Base-by-base conservation (phyloP, 2,329 filamentous ascomycete species). In the Pestalotiopsis sp. region DNA sequence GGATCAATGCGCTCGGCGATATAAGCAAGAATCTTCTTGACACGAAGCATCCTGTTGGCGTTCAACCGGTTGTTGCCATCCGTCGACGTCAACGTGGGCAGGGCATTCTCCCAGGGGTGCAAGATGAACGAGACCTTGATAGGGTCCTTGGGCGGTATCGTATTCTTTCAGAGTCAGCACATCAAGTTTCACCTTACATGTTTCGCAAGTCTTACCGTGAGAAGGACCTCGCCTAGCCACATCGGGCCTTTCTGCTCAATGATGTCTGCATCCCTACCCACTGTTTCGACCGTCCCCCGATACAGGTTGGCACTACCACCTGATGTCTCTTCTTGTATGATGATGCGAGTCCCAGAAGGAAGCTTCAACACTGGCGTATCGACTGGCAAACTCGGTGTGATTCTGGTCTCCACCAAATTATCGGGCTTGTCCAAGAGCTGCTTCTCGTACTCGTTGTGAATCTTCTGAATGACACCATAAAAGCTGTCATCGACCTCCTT, bases 51-150 rank as follows among this genome's bases (percentile, higher is more conserved):
- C 67, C 95, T 90, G 77, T 98, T 99, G 12, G 96, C 96, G 78
- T 98, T 99, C 65, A 99, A 86, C 27, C 96, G 91, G 73, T 95
- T 95, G 79, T 95, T 97, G 66, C 91, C 92, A 76, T 97, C 94
- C 3, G 89, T 81, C 27, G 90, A 88, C 39, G 92, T 88, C 64
- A 98, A 92, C 67, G 87, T 87, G 0, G 94, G 94, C 66, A 98
- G 83, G 31, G 87, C 82, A 72, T 93, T 91, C 74, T 93, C 87
- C 82, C 88, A 94, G 0, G 96, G 95, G 73, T 96, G 90, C 27
- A 99, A 85, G 17, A 97, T 88, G 76, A 99, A 99, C 3, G 93
- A 95, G n/a, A 98, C 91, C 85, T 99, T 99, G 73, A 95, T 89
- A 1, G 95, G 91, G n/a, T 98, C 96, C 82, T 98, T 98, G 69